Conservation (phyloP, 2,329 filamentous ascomycete species). For the Verticillium tricorpus region DNA sequence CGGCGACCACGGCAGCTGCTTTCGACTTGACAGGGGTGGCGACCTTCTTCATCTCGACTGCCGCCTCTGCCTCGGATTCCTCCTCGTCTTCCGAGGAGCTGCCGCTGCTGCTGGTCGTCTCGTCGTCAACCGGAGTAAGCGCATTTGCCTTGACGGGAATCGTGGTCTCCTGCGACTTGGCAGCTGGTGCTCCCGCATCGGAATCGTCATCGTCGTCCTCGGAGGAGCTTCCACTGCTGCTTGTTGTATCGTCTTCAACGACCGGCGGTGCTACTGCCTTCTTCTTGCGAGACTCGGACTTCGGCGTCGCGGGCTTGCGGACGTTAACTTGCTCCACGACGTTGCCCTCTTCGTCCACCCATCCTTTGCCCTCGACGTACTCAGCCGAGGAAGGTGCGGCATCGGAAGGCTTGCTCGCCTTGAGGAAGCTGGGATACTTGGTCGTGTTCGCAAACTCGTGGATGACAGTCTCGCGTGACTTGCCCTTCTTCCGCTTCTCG, state of each 20-base stretch:
- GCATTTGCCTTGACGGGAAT: constrained; percentile 7
- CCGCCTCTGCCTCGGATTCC: constrained; percentile 6
- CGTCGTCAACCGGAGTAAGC: constrained; percentile 16
- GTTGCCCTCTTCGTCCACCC: constrained; percentile 76
- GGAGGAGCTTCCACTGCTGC: constrained; percentile 33
- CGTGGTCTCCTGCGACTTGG: constrained; percentile 6
- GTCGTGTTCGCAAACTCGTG: constrained; percentile 88
- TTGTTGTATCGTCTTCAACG: constrained; percentile 29
- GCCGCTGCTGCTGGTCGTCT: constrained; percentile 17
- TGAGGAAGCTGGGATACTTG: constrained; percentile 79
- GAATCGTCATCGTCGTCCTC: constrained; percentile 24
- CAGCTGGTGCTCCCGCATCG: constrained; percentile 15
- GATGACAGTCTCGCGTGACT: constrained; percentile 56
- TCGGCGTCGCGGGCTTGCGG: constrained; percentile 25
- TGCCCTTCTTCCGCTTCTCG: constrained; percentile 53
- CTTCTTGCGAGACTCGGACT: constrained; percentile 17
- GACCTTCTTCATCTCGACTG: constrained; percentile 7
- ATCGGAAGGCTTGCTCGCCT: constrained; percentile 42
- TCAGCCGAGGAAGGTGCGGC: constrained; percentile 43
- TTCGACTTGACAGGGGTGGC: background rate
- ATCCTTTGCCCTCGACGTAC: constrained; percentile 81
- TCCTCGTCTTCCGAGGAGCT: constrained; percentile 15
- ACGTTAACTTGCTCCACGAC: constrained; percentile 60
- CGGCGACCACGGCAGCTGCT: constrained; percentile 9
- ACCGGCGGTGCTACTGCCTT: constrained; percentile 10